A percentile compares a stretch with the other conserved stretches of the same genome.
phyloP scores from a whole-genome alignment of 2,329 filamentous ascomycete genomes.

The Colletotrichum somersetense region DNA sequence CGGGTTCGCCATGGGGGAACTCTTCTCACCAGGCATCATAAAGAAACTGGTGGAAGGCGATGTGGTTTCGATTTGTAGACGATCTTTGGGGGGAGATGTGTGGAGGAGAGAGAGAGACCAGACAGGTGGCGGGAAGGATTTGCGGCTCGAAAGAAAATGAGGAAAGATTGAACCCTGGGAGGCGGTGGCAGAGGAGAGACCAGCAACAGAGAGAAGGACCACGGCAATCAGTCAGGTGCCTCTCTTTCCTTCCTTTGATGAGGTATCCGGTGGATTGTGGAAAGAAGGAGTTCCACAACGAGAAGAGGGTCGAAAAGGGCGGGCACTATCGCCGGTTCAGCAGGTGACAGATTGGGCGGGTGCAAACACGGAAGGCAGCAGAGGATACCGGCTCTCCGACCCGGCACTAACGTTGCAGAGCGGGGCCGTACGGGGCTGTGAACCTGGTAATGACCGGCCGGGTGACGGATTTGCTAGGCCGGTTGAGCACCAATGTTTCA shows the following conservation, averaged over 20 bases:
- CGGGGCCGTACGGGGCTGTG: slow-evolving; percentile 24
- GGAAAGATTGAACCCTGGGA: background rate
- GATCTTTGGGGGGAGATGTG: background rate
- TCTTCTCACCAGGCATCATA: slow-evolving; percentile 32
- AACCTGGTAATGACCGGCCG: slow-evolving; percentile 11
- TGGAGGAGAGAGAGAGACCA: no score
- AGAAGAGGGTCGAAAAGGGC: slow-evolving; percentile 16
- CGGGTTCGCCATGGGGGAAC: slow-evolving; percentile 5
- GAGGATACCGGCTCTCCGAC: slow-evolving; percentile 18
- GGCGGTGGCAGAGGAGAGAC: background rate
- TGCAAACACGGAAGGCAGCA: slow-evolving; percentile 12
- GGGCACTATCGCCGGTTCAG: background rate
- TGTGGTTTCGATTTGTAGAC: background rate
- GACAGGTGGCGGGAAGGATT: background rate
- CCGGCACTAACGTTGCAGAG: slow-evolving; percentile 30
- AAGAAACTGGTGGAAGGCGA: background rate
- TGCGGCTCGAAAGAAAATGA: background rate
- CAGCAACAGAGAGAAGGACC: slow-evolving; percentile 25
- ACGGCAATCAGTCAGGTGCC: background rate
- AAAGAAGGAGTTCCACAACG: background rate
- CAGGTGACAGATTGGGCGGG: slow-evolving; percentile 1
- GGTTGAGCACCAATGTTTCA: slow-evolving; percentile 6
- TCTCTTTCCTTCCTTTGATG: background rate
- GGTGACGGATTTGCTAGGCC: slow-evolving; percentile 5
- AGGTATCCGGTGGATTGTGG: slow-evolving; percentile 1